Base-by-base conservation (phyloP, 2,329 filamentous ascomycete species). In the Fusarium abutilonis region DNA sequence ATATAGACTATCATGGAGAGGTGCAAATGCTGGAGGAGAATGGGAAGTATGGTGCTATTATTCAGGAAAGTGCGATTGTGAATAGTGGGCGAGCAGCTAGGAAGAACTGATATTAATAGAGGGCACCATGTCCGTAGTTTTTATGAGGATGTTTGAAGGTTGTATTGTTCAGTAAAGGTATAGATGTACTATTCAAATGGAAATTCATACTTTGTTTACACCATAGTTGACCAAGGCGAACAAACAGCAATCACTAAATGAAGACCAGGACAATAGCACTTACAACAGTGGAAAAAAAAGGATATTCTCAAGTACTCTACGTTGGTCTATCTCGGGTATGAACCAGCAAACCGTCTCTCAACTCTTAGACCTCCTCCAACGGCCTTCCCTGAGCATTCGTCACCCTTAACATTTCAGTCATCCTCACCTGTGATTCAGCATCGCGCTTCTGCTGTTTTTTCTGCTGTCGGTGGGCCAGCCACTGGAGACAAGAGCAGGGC, bases 401-500 rank as follows among this genome's bases (percentile, higher is more conserved):
- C 45, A 14, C 21, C 13, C 17, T 39, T n/a, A 17, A 19, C 9
- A 4, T 10, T 26, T 23, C 28, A 3, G 19, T 15, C 2, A 11
- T 28, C 11, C 3, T 35, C 13, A 23, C 57, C 14, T n/a, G 28
- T 9, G 34, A 34, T 9, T 13, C 10, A 17, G 36, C 42, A 11
- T 11, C 17, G 9, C 14, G n/a, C 9, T 10, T 49, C 32, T 54
- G 26, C 15, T 41, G 21, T 10, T 11, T 53, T 28, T 41, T 52
- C 17, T 63, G 49, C 21, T 53, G 51, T 19, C 50, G 35, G 21
- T 40, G 42, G 8, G 46, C 54, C 1, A 68, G 31, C 0, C 34
- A 42, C n/a, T 56, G 53, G 3, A 57, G 26, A 4, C 52, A 46
- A 11, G 32, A 44, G 15, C 56, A 58, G 7, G 66, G 66, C 9